These are phyloP conservation scores for Aspergillus ostianus DNA, from an alignment of 495 filamentous ascomycete species.

Conservation along the genomic window DNA sequence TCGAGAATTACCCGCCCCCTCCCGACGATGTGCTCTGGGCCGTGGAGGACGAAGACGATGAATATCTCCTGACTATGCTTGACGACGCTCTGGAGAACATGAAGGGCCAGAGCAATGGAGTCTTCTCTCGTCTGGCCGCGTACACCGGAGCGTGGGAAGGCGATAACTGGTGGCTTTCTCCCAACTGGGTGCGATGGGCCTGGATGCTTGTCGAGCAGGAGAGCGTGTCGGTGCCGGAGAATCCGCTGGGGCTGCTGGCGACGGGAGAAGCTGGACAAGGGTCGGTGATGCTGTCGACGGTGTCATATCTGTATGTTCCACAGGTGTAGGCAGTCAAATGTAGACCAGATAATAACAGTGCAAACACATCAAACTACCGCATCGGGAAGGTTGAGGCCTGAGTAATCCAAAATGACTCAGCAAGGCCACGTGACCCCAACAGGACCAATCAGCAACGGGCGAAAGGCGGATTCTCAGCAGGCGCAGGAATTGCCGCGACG, in stretches of 20 bases:
- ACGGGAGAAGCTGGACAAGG: slow-evolving; percentile 15
- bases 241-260: slow-evolving; percentile 34
- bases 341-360: slow-evolving; percentile 4
- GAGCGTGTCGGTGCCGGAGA: slow-evolving; percentile 37
- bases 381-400: not conserved
- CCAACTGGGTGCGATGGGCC: slow-evolving; percentile 44
- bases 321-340: slow-evolving; percentile 19
- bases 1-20: slow-evolving; percentile 35
- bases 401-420: slow-evolving; percentile 20
- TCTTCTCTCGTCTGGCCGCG: slow-evolving; percentile 14
- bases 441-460: slow-evolving; percentile 35
- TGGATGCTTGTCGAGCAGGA: slow-evolving; percentile 41
- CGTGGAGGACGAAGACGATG: slow-evolving; percentile 31
- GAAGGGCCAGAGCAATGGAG: slow-evolving; percentile 9
- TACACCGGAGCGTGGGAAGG: slow-evolving; percentile 20
- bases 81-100: slow-evolving; percentile 22
- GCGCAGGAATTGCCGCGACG: slow-evolving; percentile 44
- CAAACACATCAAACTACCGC: not conserved
- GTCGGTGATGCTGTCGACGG: slow-evolving; percentile 31
- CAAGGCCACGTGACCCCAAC: slow-evolving; percentile 26
- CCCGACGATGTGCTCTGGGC: slow-evolving; percentile 28
- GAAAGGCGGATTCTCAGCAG: slow-evolving; percentile 51
- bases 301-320: slow-evolving; percentile 41
- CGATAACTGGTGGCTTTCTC: slow-evolving; percentile 38
- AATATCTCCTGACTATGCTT: slow-evolving; percentile 23